These are phyloP conservation scores for Saccharomyces jurei DNA, from an alignment of 805 yeast genomes.

Conservation along the genomic window DNA sequence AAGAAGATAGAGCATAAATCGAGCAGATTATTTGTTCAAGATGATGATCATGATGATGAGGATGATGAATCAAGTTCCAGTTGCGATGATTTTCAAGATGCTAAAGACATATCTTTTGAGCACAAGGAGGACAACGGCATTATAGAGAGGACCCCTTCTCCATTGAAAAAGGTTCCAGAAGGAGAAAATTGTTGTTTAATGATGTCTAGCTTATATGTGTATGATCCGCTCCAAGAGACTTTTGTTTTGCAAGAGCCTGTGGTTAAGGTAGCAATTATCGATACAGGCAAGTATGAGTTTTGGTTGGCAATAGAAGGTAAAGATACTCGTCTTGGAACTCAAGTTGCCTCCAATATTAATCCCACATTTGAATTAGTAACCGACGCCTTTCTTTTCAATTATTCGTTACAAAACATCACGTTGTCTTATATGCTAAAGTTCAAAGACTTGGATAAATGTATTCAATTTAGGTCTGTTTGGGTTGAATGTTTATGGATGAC, in stretches of 20 bases:
- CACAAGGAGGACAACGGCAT: neutral
- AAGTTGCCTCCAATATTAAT: slow-evolving; percentile 43
- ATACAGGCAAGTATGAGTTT: slow-evolving; percentile 43
- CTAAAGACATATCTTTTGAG: slow-evolving; percentile 9
- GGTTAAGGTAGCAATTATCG: slow-evolving; percentile 35
- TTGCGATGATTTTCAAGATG: slow-evolving; percentile 16
- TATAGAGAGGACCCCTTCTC: slow-evolving; percentile 1
- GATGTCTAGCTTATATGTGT: slow-evolving; percentile 44
- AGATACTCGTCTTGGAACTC: slow-evolving; percentile 32
- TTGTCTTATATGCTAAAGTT: slow-evolving; percentile 63
- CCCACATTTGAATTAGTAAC: slow-evolving; percentile 56
- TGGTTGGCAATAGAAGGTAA: slow-evolving; percentile 40
- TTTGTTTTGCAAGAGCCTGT: slow-evolving; percentile 38
- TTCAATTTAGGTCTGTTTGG: slow-evolving; percentile 45
- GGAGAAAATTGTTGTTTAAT: slow-evolving; percentile 8
- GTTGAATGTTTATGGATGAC: slow-evolving; percentile 55
- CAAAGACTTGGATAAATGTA: slow-evolving; percentile 32
- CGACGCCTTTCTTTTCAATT: slow-evolving; percentile 56
- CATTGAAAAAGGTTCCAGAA: slow-evolving; percentile 9
- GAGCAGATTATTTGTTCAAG: slow-evolving; percentile 15
- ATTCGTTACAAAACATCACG: slow-evolving; percentile 34
- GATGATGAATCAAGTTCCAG: slow-evolving; percentile 8
- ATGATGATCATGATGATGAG: slow-evolving; percentile 11
- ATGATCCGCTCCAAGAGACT: slow-evolving; percentile 41
- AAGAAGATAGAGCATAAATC: slow-evolving; percentile 42